A percentile compares a stretch with the other conserved stretches of the same genome.
Conservation (phyloP, 805 yeast genomes). For the Dipodascus geniculatus region DNA sequence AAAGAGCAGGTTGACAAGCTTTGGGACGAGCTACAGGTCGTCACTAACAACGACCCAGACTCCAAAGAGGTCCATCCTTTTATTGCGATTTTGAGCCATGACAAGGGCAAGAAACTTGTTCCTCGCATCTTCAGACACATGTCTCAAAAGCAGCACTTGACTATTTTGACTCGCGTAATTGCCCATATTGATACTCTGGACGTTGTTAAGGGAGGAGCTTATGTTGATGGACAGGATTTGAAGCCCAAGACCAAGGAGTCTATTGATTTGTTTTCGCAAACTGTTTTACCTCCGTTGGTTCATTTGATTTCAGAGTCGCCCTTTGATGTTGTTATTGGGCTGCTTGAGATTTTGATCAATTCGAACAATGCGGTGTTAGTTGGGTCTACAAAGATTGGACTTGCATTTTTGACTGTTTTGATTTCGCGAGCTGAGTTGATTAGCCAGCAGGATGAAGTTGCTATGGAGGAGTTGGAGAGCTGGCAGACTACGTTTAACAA, state of each 20-base stretch:
- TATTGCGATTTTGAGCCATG: conserved; percentile 67
- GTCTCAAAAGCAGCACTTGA: conserved; percentile 60
- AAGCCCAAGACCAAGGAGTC: conserved; percentile 37
- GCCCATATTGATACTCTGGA: conserved; percentile 69
- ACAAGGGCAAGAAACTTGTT: conserved; percentile 80
- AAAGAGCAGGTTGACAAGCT: conserved; percentile 29
- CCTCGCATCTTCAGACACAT: conserved; percentile 82
- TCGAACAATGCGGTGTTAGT: conserved; percentile 51
- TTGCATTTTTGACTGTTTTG: conserved; percentile 78
- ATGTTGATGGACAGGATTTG: conserved; percentile 30
- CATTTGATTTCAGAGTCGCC: conserved; percentile 72
- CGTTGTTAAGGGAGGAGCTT: conserved; percentile 69
- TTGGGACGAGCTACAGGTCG: conserved; percentile 63
- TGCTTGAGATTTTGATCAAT: conserved; percentile 57
- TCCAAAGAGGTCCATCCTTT: conserved; percentile 66
- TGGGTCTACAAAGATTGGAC: conserved; percentile 60
- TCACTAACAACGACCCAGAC: conserved; percentile 41
- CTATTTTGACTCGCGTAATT: conserved; percentile 66
- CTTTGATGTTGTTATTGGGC: conserved; percentile 66
- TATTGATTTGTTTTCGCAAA: conserved; percentile 66
- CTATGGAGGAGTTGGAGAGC: conserved; percentile 36
- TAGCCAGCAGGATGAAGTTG: conserved; percentile 61
- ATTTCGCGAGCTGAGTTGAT: conserved; percentile 87
- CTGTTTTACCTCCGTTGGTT: conserved; percentile 75
- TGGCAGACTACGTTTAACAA: conserved; percentile 80